Evolutionary conservation across 345 rosid species (phyloP).

Genomic region (Populus nigra): DNA sequence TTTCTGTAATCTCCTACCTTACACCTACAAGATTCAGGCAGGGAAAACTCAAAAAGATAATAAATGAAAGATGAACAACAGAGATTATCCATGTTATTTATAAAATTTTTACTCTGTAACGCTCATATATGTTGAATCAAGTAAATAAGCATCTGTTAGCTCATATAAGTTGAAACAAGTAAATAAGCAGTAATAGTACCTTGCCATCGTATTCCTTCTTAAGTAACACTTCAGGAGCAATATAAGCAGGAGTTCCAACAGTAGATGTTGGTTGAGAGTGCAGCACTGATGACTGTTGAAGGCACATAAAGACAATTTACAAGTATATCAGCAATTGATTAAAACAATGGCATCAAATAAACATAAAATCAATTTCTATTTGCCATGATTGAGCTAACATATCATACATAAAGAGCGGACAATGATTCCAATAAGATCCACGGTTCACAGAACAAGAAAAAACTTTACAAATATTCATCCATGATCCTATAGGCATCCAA

Average conservation of each 20-base stretch:
- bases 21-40: not conserved
- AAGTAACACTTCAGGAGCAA: slow-evolving; percentile 95
- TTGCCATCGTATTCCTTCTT: slow-evolving; percentile 98
- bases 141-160: not conserved
- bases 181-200: slow-evolving; percentile 44
- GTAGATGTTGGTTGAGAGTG: slow-evolving; percentile 97
- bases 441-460: not conserved
- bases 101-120: not conserved
- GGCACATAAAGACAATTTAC: slow-evolving; percentile 9
- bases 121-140: slow-evolving; percentile 1
- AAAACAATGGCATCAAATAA: not conserved
- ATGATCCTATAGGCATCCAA: not conserved
- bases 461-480: not conserved
- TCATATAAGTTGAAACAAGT: not conserved
- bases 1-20: too few relatives aligned
- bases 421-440: not conserved
- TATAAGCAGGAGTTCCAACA: slow-evolving; percentile 99
- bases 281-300: slow-evolving; percentile 77
- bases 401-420: not conserved
- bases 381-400: not conserved
- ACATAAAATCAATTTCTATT: not conserved
- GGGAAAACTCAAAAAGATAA: not conserved
- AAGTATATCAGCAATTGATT: slow-evolving; percentile 9
- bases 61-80: not conserved
- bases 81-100: not conserved